A percentile compares a stretch with the other conserved stretches of the same genome.
Conservation (phyloP, 208 protist genomes). For the Acanthamoeba rhysodes region DNA sequence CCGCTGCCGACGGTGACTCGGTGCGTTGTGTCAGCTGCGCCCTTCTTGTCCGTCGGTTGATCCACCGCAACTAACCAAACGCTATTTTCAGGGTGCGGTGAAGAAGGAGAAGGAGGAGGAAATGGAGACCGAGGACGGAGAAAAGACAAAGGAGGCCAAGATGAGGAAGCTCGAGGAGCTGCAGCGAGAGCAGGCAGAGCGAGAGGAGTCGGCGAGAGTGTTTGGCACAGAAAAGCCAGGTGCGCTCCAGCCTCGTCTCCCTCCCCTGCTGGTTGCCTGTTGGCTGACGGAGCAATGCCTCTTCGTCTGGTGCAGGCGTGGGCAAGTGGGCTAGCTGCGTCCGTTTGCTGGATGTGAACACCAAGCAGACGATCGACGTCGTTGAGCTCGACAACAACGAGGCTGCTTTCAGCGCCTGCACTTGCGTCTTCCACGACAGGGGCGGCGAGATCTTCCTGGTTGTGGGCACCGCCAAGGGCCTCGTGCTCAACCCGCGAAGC, state of each 20-base stretch:
- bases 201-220: background rate
- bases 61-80: too few relatives aligned
- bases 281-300: background rate
- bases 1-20: background rate
- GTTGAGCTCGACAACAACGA: constrained; percentile 91
- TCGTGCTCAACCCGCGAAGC: constrained; percentile 81
- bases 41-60: background rate
- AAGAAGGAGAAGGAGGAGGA: constrained; percentile 67
- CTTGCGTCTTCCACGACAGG: constrained; percentile 82
- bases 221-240: constrained; percentile 72
- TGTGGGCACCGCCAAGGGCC: constrained; percentile 88
- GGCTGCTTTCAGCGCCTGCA: constrained; percentile 88
- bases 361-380: constrained; percentile 80
- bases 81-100: background rate
- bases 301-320: background rate
- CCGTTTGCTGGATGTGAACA: constrained; percentile 88
- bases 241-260: background rate
- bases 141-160: constrained; percentile 78
- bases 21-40: background rate
- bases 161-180: constrained; percentile 36
- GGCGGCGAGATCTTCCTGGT: constrained; percentile 85
- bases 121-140: constrained; percentile 59
- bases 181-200: constrained; percentile 54
- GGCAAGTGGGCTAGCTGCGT: constrained; percentile 91
- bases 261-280: background rate